These are phyloP conservation scores for Stephania yunnanensis DNA, from an alignment of 164 flowering plant genomes.

Conservation along the genomic window DNA sequence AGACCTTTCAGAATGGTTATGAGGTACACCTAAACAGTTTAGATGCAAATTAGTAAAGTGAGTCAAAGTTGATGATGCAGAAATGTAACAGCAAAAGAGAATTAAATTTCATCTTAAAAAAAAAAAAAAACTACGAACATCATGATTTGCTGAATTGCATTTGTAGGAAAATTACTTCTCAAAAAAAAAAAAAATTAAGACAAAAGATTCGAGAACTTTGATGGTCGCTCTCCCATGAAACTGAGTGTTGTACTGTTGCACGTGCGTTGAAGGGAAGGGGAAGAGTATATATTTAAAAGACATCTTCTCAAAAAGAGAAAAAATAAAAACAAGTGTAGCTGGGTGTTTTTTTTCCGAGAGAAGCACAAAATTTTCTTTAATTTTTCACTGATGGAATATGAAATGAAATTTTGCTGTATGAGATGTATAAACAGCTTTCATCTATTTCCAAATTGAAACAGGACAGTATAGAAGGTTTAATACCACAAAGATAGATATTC, in stretches of 20 bases:
- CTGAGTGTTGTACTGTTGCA: no score
- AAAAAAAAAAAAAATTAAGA: background rate
- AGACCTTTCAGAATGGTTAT: slow-evolving; percentile 82
- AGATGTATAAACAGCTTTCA: no score
- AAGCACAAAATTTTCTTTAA: no score
- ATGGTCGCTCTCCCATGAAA: no score
- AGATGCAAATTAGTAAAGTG: background rate
- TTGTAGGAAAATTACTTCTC: background rate
- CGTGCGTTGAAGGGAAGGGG: no score
- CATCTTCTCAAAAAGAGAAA: no score
- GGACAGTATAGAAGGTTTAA: background rate
- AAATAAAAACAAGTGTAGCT: no score
- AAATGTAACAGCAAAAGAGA: background rate
- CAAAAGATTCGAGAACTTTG: no score
- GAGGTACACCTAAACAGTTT: slow-evolving; percentile 61
- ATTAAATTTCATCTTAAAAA: background rate
- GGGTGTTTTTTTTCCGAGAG: no score
- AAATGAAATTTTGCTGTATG: no score
- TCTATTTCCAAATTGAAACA: background rate
- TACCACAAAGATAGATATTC: background rate
- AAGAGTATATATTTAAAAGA: no score
- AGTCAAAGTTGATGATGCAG: background rate
- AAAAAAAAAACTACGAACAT: background rate
- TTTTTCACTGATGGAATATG: no score
- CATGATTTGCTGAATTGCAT: background rate